Evolutionary conservation across 257 asterid species (phyloP).

Genomic region (Datura wrightii): DNA sequence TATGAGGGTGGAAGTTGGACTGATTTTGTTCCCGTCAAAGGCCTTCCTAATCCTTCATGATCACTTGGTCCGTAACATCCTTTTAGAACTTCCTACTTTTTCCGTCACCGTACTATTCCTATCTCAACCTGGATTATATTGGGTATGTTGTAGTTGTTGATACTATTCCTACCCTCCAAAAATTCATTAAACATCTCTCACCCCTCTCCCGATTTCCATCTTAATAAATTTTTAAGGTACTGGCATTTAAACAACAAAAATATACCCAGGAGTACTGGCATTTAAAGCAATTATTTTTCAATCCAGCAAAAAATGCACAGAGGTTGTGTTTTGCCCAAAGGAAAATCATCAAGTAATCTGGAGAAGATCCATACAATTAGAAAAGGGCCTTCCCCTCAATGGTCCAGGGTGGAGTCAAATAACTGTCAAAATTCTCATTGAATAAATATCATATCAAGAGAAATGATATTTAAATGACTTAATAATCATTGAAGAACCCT

Average conservation of each 20-base stretch:
- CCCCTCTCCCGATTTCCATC: not conserved
- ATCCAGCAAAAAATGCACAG: not conserved
- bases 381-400: not conserved
- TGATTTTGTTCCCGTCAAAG: not conserved
- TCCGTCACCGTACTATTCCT: not conserved
- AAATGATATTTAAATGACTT: not conserved
- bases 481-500: not conserved
- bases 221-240: not conserved
- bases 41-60: conserved; percentile 4
- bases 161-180: not conserved
- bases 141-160: too few species aligned
- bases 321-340: not conserved
- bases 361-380: not conserved
- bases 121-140: not conserved
- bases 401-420: not conserved
- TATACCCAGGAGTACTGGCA: not conserved
- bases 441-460: not conserved
- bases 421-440: not conserved
- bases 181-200: not conserved
- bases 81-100: conserved; percentile 4
- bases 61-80: not conserved
- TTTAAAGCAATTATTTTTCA: not conserved
- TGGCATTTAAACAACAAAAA: not conserved
- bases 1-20: not conserved
- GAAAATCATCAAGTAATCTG: not conserved